Evolutionary conservation across 257 asterid species (phyloP), one percentile per base, ranked within the genome.

Genomic region (Pogostemon cablin): DNA sequence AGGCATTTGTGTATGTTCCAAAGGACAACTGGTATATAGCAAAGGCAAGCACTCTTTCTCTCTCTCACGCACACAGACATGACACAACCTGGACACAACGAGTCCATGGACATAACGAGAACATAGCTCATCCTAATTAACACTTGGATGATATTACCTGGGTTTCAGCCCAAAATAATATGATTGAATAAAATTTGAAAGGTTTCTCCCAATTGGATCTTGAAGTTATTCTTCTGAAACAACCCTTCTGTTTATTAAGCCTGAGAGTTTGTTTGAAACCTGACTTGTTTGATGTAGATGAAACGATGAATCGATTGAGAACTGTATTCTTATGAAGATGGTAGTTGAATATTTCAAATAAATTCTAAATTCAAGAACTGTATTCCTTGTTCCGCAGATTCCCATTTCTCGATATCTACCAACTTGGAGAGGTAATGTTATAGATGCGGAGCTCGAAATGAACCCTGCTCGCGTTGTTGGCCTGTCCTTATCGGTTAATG

Each of bases 381-480:
- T 39, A 67, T n/a, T 20, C 38, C 1, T 42, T 53, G 35, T 67
- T 64, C 15, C 34, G 73, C 87, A 93, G 99, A 89, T 93, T 71
- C 99, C 99, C 50, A 93, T 93, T 35, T 79, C 86, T 44, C 93
- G 88, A 62, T 91, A 87, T 80, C 84, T 85, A 40, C 97, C 96
- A 55, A 93, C 97, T 4, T 93, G 99, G 99, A 90, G 96, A 72
- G 99, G 99, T 76, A 89, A 79, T 48, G 89, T 91, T 3, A 93
- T 93, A 77, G 97, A 93, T 9, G 97, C 88, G 10, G 39, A 83
- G 48, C 71, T 93, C 65, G 97, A 93, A 83, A 93, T 93, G 99
- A 93, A 91, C 82, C 99, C 96, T 7, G 63, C 81, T 67, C 90
- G 99, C 69, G 71, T 91, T 15, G 88, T 93, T 53, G 95, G 97